Evolutionary conservation across 2,329 filamentous ascomycete genomes (phyloP).

Genomic region (Xylaria arbuscula): DNA sequence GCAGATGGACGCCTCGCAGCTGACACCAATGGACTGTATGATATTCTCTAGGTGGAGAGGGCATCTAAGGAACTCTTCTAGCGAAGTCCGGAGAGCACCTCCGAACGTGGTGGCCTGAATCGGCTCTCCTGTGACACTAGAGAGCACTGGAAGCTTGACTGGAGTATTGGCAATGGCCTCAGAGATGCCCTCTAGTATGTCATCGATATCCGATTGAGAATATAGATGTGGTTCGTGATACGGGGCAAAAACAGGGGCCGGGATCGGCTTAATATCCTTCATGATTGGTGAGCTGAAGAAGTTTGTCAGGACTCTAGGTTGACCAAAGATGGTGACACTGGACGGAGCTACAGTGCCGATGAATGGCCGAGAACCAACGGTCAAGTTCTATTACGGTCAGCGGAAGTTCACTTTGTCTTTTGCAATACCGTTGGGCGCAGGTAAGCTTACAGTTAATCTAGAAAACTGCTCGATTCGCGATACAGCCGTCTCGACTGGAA

Average conservation of each 20-base stretch:
- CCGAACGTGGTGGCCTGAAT: background rate
- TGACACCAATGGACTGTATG: background rate
- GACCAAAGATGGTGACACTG: background rate
- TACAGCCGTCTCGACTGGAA: background rate
- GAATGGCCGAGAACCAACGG: background rate
- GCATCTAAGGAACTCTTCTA: conserved; percentile 1
- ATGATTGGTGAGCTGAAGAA: conserved; percentile 13
- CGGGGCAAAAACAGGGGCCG: conserved; percentile 16
- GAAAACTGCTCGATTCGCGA: conserved; percentile 3
- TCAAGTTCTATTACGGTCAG: background rate
- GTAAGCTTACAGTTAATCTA: background rate
- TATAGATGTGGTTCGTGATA: conserved; percentile 18
- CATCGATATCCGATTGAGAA: conserved; percentile 10
- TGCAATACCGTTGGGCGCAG: background rate
- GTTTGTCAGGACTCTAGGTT: background rate
- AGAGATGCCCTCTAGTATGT: conserved; percentile 10
- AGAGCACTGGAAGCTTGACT: background rate
- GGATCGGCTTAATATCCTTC: conserved; percentile 10
- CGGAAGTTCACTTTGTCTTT: background rate
- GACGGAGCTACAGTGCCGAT: conserved; percentile 3
- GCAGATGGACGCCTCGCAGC: background rate
- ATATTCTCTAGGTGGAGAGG: conserved; percentile 5
- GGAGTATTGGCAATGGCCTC: background rate
- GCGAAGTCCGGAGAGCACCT: background rate
- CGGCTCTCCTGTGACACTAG: conserved; percentile 3